These are phyloP conservation scores for Allium sativum DNA, from an alignment of 106 monocot species.

Conservation along the genomic window DNA sequence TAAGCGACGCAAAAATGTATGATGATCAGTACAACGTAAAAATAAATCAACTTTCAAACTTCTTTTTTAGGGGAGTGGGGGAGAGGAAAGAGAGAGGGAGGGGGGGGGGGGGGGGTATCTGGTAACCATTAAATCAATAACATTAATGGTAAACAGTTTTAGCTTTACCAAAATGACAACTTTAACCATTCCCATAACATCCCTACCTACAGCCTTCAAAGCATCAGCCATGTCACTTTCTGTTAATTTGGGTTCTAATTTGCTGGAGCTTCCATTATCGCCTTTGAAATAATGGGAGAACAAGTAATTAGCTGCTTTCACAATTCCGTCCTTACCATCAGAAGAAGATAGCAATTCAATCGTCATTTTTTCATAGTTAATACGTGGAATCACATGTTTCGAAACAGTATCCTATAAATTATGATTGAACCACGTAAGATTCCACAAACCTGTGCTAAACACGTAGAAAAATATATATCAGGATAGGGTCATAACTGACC, in stretches of 20 bases:
- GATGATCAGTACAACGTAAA: too few species aligned
- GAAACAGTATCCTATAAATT: slow-evolving; percentile 29
- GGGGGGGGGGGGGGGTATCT: too few species aligned
- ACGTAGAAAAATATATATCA: not conserved
- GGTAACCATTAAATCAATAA: too few species aligned
- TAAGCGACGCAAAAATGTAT: too few species aligned
- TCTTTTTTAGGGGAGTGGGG: too few species aligned
- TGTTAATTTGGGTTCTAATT: slow-evolving; percentile 26
- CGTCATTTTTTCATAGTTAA: slow-evolving; percentile 25
- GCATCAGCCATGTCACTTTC: slow-evolving; percentile 66
- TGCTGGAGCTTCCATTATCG: slow-evolving; percentile 10
- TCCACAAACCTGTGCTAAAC: not conserved
- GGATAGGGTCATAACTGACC: slow-evolving; percentile 13
- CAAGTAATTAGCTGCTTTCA: slow-evolving; percentile 69
- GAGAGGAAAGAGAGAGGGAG: too few species aligned
- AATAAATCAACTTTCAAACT: too few species aligned
- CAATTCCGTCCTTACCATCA: slow-evolving; percentile 68
- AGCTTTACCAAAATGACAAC: too few species aligned
- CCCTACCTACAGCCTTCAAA: slow-evolving; percentile 47
- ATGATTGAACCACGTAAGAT: not conserved
- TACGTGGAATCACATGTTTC: slow-evolving; percentile 11
- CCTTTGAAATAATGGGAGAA: slow-evolving; percentile 38
- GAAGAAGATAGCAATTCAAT: slow-evolving; percentile 57
- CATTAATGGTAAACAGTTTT: too few species aligned
- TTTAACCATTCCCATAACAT: too few species aligned